phyloP scores from a whole-genome alignment of 495 filamentous ascomycete genomes.

The Sabuloglossum arenarium region DNA sequence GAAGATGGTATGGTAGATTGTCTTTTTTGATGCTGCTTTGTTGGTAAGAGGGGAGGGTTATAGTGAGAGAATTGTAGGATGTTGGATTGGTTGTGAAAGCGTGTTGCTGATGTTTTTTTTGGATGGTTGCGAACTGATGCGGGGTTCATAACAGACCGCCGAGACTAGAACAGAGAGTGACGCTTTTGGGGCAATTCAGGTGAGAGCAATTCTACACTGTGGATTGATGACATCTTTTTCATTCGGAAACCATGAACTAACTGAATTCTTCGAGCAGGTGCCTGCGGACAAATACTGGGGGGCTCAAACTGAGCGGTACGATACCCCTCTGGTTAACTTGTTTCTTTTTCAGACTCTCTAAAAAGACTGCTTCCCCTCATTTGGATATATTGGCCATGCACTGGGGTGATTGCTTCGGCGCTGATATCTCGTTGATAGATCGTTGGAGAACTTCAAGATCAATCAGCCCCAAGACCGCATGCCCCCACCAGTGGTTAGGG shows the following conservation, averaged over 20 bases:
- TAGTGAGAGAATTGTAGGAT: too few relatives aligned
- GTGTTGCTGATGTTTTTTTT: too few relatives aligned
- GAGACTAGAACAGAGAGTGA: conserved; percentile 57
- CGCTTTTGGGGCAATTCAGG: conserved; percentile 86
- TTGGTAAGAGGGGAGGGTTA: too few relatives aligned
- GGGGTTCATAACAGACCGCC: neutral
- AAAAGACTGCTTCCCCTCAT: neutral
- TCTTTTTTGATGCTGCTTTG: too few relatives aligned
- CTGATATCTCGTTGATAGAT: conserved; percentile 22
- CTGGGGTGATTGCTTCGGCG: neutral
- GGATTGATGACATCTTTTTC: neutral
- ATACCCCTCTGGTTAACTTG: too few relatives aligned
- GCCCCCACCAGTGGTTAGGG: conserved; percentile 77
- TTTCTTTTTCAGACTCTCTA: neutral
- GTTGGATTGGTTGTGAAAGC: too few relatives aligned
- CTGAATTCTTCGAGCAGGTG: conserved; percentile 30
- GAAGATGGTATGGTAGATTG: too few relatives aligned
- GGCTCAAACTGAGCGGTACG: conserved; percentile 82
- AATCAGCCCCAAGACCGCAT: conserved; percentile 98
- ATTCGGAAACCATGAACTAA: neutral
- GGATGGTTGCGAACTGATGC: neutral
- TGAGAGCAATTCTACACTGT: conserved; percentile 10
- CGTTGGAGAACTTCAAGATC: conserved; percentile 93
- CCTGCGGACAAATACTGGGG: conserved; percentile 95
- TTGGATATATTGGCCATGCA: neutral